These are phyloP conservation scores for Kwoniella newhampshirensis DNA, from an alignment of 768 basidiomycete species.

Conservation along the genomic window DNA sequence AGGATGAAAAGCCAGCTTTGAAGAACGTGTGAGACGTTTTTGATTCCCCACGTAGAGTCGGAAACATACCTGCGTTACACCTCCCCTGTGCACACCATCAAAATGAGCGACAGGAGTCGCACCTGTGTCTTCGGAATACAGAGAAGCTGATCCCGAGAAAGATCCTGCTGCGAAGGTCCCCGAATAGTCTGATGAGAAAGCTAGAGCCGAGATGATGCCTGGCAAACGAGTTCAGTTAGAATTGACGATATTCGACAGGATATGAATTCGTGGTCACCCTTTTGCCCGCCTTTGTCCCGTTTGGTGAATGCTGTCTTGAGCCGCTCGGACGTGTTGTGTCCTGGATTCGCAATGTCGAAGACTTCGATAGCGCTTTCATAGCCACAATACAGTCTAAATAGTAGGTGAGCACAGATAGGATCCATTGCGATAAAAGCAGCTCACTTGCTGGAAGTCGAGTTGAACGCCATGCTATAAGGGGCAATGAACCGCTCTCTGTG, in stretches of 20 bases:
- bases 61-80: slow-evolving; percentile 53
- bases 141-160: slow-evolving; percentile 54
- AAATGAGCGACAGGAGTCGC: slow-evolving; percentile 64
- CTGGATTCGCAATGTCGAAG: slow-evolving; percentile 72
- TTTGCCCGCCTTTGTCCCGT: slow-evolving; percentile 79
- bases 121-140: slow-evolving; percentile 60
- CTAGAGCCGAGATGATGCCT: slow-evolving; percentile 84
- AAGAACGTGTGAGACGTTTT: no score
- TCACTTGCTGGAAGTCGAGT: slow-evolving; percentile 66
- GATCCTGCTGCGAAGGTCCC: slow-evolving; percentile 79
- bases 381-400: slow-evolving; percentile 74
- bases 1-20: slow-evolving; percentile 72
- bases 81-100: slow-evolving; percentile 57
- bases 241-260: no score
- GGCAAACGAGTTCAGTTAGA: background rate
- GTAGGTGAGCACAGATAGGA: background rate
- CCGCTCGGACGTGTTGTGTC: slow-evolving; percentile 63
- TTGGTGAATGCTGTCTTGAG: slow-evolving; percentile 69
- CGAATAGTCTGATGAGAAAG: slow-evolving; percentile 67
- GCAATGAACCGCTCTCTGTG: slow-evolving; percentile 89
- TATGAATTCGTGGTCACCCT: slow-evolving; percentile 65
- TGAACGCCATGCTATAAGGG: slow-evolving; percentile 80
- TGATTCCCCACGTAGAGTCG: no score
- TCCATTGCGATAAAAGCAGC: slow-evolving; percentile 19
- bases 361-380: slow-evolving; percentile 82